Evolutionary conservation across 805 yeast species (phyloP).

Genomic region (Peterozyma toletana): DNA sequence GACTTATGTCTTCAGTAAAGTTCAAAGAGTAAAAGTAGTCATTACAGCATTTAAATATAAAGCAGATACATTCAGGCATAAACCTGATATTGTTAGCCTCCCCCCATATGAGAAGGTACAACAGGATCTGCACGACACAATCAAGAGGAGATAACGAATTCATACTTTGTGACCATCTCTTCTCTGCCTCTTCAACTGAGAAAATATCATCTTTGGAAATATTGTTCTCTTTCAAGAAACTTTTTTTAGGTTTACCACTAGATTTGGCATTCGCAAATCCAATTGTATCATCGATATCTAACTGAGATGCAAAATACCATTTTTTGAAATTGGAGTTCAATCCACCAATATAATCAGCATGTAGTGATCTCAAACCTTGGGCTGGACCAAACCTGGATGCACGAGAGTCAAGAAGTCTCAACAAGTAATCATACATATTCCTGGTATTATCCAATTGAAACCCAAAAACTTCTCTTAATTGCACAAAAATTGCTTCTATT

Average conservation of each 20-base stretch:
- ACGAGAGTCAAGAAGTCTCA: conserved; percentile 60
- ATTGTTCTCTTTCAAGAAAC: conserved; percentile 6
- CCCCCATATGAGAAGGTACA: conserved; percentile 80
- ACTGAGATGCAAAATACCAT: conserved; percentile 72
- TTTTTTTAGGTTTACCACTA: conserved; percentile 16
- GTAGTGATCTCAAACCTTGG: conserved; percentile 51
- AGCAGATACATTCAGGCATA: conserved; percentile 85
- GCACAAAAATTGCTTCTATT: conserved; percentile 49
- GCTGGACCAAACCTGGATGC: conserved; percentile 56
- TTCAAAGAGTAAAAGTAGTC: conserved; percentile 52
- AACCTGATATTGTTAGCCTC: conserved; percentile 82
- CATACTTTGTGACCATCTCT: conserved; percentile 47
- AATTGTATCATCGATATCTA: conserved; percentile 50
- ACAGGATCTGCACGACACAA: conserved; percentile 53
- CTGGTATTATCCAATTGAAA: conserved; percentile 60
- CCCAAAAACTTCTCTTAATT: conserved; percentile 50
- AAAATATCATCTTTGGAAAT: conserved; percentile 1
- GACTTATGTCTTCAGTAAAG: conserved; percentile 22
- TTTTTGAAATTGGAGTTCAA: conserved; percentile 58
- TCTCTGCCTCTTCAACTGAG: conserved; percentile 35
- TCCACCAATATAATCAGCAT: conserved; percentile 75
- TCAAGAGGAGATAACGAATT: conserved; percentile 41
- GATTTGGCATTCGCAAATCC: conserved; percentile 25
- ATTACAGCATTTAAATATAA: conserved; percentile 74
- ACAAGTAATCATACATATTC: conserved; percentile 56